A percentile compares a stretch with the other conserved stretches of the same genome.
phyloP scores from a whole-genome alignment of 306 rosid species.

The Cyamopsis tetragonoloba region DNA sequence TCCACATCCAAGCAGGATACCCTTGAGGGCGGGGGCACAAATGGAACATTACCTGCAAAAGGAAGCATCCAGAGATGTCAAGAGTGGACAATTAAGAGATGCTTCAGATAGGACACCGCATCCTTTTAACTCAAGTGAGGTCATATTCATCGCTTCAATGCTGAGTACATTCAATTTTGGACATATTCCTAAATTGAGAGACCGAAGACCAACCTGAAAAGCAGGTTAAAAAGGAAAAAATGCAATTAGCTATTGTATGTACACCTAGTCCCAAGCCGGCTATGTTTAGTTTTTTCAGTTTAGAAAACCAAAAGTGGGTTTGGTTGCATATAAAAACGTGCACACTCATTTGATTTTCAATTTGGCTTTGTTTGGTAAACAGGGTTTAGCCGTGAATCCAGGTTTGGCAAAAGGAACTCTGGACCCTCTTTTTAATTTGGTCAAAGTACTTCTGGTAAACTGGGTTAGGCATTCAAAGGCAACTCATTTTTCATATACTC shows the following conservation, averaged over 20 bases:
- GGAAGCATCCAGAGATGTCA: slow-evolving; percentile 92
- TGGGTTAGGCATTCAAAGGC: no score
- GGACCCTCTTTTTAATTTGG: no score
- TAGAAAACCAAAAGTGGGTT: no score
- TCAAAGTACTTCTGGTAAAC: no score
- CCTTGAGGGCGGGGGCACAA: background rate
- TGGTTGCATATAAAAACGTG: no score
- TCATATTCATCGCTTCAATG: slow-evolving; percentile 76
- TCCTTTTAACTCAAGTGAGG: slow-evolving; percentile 89
- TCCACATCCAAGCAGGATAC: slow-evolving; percentile 18
- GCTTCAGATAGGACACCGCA: slow-evolving; percentile 93
- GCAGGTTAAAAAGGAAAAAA: background rate
- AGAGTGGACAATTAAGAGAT: slow-evolving; percentile 80
- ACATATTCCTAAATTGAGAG: slow-evolving; percentile 93
- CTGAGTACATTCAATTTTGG: slow-evolving; percentile 73
- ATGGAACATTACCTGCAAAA: slow-evolving; percentile 74
- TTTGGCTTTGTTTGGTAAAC: no score
- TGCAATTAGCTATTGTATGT: background rate
- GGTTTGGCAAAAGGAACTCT: no score
- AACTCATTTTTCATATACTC: no score
- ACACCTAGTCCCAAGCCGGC: slow-evolving; percentile 11
- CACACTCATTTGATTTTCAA: no score
- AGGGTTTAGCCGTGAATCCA: no score
- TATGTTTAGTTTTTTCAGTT: no score
- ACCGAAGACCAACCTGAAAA: slow-evolving; percentile 83